A percentile compares a stretch with the other conserved stretches of the same genome.
phyloP scores from a whole-genome alignment of 768 basidiomycete species.

The Austroboletus festivus region DNA sequence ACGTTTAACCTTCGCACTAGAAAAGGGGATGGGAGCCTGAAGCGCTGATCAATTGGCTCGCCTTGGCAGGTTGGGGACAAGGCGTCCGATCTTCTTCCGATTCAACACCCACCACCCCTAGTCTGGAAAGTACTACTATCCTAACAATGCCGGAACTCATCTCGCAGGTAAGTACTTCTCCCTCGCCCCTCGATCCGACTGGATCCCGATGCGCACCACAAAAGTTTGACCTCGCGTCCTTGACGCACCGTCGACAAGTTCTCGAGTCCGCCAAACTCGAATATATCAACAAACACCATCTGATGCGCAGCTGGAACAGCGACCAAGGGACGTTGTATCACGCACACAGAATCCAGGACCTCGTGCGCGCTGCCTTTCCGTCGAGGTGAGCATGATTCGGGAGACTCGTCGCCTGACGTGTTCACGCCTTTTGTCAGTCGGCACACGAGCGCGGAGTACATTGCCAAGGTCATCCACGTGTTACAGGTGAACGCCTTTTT shows the following conservation, averaged over 20 bases:
- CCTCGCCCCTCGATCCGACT: background rate
- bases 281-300: slow-evolving; percentile 85
- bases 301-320: slow-evolving; percentile 54
- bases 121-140: slow-evolving; percentile 64
- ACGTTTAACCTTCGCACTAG: slow-evolving; percentile 36
- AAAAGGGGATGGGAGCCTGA: slow-evolving; percentile 85
- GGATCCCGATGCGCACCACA: background rate
- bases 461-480: slow-evolving; percentile 59
- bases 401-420: too few relatives aligned
- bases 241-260: slow-evolving; percentile 83
- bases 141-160: slow-evolving; percentile 67
- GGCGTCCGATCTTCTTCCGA: slow-evolving; percentile 34
- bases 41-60: slow-evolving; percentile 90
- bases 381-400: too few relatives aligned
- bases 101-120: slow-evolving; percentile 31
- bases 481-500: slow-evolving; percentile 46
- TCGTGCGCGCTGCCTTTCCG: slow-evolving; percentile 57
- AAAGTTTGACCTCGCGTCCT: slow-evolving; percentile 70
- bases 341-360: slow-evolving; percentile 49
- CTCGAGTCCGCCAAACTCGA: slow-evolving; percentile 79
- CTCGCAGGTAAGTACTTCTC: slow-evolving; percentile 45
- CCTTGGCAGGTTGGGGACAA: slow-evolving; percentile 90
- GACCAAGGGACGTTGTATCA: slow-evolving; percentile 51
- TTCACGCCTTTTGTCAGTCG: slow-evolving; percentile 30
- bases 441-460: slow-evolving; percentile 52